Percentiles rank a stretch among this genome's conserved stretches.
phyloP scores from a whole-genome alignment of 352 stramenopile species.

The Nannochloropsis limnetica region DNA sequence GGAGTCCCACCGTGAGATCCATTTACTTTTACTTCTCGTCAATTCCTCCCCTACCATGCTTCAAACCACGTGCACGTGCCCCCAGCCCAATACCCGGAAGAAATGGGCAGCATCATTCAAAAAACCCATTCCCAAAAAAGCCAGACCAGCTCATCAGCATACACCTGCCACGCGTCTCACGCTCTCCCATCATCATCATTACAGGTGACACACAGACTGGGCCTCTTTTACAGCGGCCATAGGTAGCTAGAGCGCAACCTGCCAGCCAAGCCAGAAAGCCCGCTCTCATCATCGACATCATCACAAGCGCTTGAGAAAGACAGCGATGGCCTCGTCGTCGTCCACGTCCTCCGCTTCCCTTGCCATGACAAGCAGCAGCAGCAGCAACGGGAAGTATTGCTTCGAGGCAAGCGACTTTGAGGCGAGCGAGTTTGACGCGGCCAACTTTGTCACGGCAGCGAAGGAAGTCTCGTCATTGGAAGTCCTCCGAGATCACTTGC shows the following conservation, averaged over 20 bases:
- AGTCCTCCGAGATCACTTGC: slow-evolving; percentile 24
- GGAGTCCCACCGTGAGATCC: too few relatives aligned
- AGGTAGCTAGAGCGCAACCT: not conserved
- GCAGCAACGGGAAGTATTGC: slow-evolving; percentile 25
- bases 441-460: not conserved
- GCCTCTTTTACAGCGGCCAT: not conserved
- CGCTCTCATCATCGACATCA: not conserved
- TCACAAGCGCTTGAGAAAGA: not conserved
- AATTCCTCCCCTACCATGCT: too few relatives aligned
- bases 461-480: slow-evolving; percentile 9
- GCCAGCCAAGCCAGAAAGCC: not conserved
- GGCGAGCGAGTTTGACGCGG: not conserved
- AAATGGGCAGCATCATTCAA: too few relatives aligned
- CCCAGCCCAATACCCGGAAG: too few relatives aligned
- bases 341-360: not conserved
- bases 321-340: not conserved
- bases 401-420: not conserved
- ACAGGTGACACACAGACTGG: not conserved
- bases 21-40: too few relatives aligned
- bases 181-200: not conserved
- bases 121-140: too few relatives aligned
- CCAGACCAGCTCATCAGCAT: not conserved
- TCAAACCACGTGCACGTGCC: too few relatives aligned
- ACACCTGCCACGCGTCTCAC: not conserved
- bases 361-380: not conserved